Percentiles rank a stretch among this genome's conserved stretches.
Evolutionary conservation across 2,329 filamentous ascomycete species (phyloP).

Genomic region (Elsinoe batatas): DNA sequence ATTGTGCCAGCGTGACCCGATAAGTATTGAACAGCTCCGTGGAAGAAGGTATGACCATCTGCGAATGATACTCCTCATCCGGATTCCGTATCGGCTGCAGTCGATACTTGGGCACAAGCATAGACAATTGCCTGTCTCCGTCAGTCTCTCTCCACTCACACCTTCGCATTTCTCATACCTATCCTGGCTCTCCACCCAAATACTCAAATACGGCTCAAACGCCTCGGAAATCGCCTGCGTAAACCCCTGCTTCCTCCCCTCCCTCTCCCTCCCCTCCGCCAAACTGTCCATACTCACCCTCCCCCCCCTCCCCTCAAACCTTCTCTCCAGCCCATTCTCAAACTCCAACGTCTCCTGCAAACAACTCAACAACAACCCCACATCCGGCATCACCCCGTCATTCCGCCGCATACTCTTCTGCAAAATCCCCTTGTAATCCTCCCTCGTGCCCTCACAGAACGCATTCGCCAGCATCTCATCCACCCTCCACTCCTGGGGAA

Average conservation of each 20-base stretch:
- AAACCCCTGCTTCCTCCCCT: conserved; percentile 68
- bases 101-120: conserved; percentile 79
- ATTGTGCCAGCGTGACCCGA: conserved; percentile 83
- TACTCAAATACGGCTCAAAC: conserved; percentile 90
- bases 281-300: conserved; percentile 71
- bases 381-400: conserved; percentile 73
- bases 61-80: conserved; percentile 86
- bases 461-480: conserved; percentile 81
- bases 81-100: conserved; percentile 66
- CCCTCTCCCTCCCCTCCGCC: conserved; percentile 49
- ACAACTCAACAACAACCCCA: conserved; percentile 78
- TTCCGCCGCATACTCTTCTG: conserved; percentile 73
- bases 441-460: conserved; percentile 89
- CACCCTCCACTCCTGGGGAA: conserved; percentile 79
- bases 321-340: conserved; percentile 78
- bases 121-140: conserved; percentile 53
- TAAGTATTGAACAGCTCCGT: conserved; percentile 98
- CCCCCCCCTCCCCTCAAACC: conserved; percentile 56
- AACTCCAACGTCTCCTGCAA: conserved; percentile 95
- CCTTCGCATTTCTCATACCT: conserved; percentile 37
- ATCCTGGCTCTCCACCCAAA: conserved; percentile 97
- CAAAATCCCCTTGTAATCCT: conserved; percentile 89
- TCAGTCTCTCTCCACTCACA: background rate
- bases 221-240: conserved; percentile 89
- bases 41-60: conserved; percentile 83